These are phyloP conservation scores for Mucor sp. DNA, from an alignment of 371 early-diverging fungal species.

Conservation along the genomic window DNA sequence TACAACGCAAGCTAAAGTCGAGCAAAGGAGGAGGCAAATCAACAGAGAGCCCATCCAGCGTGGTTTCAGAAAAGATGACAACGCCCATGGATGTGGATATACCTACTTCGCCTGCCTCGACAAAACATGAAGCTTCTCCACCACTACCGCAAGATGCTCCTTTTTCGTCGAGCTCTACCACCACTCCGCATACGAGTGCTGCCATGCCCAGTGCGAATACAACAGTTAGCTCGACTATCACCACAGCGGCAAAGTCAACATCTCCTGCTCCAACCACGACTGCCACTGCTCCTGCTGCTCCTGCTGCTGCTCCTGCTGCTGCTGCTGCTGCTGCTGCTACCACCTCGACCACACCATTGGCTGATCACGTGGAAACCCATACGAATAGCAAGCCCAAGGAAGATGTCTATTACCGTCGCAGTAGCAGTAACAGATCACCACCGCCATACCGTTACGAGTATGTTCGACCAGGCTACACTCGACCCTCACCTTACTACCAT, in stretches of 20 bases:
- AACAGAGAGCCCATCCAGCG: conserved; percentile 14
- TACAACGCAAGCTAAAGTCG: neutral
- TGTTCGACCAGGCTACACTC: conserved; percentile 13
- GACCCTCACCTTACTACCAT: conserved; percentile 6
- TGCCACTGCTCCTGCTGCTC: neutral
- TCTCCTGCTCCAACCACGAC: too few relatives aligned
- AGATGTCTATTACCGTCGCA: conserved; percentile 5
- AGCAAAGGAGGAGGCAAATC: neutral
- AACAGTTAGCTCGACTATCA: too few relatives aligned
- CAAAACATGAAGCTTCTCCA: neutral
- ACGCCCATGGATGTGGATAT: neutral
- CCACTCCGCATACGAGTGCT: too few relatives aligned
- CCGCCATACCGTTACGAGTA: conserved; percentile 6
- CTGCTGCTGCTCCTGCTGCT: neutral
- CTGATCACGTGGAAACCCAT: neutral
- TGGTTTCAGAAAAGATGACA: conserved; percentile 14
- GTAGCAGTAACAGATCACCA: neutral
- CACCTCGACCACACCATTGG: neutral
- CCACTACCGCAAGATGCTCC: neutral
- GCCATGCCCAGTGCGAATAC: too few relatives aligned
- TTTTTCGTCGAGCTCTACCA: too few relatives aligned
- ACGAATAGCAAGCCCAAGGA: neutral
- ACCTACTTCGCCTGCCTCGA: neutral
- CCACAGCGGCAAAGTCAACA: too few relatives aligned
- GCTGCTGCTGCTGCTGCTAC: neutral